phyloP scores from a whole-genome alignment of 1,284 basidiomycete genomes.

The Cryptococcus sp. region DNA sequence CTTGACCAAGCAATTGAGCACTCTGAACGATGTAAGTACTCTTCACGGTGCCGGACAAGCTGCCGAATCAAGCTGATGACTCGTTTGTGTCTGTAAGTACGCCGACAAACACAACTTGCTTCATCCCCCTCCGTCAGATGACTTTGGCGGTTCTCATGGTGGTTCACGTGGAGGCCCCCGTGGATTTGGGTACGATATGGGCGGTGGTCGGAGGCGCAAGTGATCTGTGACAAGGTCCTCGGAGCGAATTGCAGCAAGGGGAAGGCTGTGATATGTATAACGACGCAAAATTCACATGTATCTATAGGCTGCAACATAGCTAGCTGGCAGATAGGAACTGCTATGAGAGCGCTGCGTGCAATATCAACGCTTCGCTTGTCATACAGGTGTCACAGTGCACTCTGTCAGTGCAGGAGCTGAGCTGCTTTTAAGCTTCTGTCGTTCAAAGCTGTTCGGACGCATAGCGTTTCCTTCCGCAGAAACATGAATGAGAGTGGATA shows the following conservation, averaged over 20 bases:
- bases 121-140: constrained; percentile 14
- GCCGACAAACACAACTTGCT: constrained; percentile 35
- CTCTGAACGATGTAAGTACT: constrained; percentile 76
- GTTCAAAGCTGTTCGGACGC: no score
- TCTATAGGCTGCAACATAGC: no score
- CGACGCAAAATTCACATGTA: no score
- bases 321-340: no score
- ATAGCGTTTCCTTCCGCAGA: no score
- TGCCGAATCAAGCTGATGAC: background rate
- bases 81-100: constrained; percentile 22
- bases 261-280: no score
- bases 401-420: no score
- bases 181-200: constrained; percentile 3
- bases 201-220: constrained; percentile 1
- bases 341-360: no score
- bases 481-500: no score
- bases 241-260: background rate
- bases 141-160: constrained; percentile 9
- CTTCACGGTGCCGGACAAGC: background rate
- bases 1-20: constrained; percentile 82
- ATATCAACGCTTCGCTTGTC: no score
- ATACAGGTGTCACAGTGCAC: no score
- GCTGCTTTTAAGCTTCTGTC: no score
- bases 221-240: background rate
- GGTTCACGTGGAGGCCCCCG: constrained; percentile 5